phyloP scores from a whole-genome alignment of 1,284 basidiomycete species.

The Phaffia rhodozyma region DNA sequence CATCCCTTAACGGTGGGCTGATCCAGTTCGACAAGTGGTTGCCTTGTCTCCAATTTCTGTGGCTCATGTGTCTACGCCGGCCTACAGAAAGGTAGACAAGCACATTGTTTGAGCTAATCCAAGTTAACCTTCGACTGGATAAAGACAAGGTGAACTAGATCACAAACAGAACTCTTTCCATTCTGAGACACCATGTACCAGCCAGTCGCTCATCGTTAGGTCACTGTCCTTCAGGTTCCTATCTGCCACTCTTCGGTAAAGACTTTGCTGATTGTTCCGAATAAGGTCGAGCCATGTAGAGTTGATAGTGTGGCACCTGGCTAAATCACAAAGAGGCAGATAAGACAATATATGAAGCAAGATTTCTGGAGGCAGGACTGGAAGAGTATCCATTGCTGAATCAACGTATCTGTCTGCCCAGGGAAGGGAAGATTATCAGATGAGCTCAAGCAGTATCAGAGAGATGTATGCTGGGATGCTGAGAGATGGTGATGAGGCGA shows the following conservation, averaged over 20 bases:
- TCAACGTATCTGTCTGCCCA: too few species aligned
- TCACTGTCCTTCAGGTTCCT: background rate
- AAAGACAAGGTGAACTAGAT: background rate
- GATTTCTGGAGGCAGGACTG: constrained; percentile 4
- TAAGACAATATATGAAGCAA: constrained; percentile 8
- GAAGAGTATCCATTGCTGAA: too few species aligned
- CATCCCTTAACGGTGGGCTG: background rate
- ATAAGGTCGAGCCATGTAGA: constrained; percentile 1
- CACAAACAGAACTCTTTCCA: constrained; percentile 14
- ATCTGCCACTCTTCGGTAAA: background rate
- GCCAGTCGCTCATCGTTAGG: background rate
- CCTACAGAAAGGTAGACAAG: background rate
- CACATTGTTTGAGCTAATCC: background rate
- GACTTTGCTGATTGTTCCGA: background rate
- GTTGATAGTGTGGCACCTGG: background rate
- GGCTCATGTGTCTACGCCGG: background rate
- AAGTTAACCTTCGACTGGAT: background rate
- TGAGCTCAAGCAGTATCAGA: too few species aligned
- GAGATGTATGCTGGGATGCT: too few species aligned
- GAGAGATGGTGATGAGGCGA: too few species aligned
- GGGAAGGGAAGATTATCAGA: too few species aligned
- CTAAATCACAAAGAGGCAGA: constrained; percentile 7
- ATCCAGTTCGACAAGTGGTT: background rate
- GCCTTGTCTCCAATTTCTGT: background rate
- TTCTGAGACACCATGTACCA: background rate